These are phyloP conservation scores for Wickerhamiella infanticola DNA, from an alignment of 1,139 yeast genomes.

Conservation along the genomic window DNA sequence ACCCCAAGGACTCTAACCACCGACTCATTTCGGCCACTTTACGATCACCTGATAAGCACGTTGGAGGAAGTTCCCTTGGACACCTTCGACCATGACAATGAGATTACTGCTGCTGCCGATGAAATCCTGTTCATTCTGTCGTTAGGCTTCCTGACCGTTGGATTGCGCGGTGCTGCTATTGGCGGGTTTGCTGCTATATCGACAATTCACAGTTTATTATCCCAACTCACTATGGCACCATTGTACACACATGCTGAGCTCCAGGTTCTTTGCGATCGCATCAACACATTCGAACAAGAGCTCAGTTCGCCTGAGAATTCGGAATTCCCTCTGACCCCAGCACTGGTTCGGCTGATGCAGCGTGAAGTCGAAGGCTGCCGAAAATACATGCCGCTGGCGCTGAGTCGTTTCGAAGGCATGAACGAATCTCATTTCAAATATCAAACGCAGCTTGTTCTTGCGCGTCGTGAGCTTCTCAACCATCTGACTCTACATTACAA, in stretches of 20 bases:
- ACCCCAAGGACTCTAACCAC: not conserved
- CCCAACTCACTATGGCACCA: constrained; percentile 64
- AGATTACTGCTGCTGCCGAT: constrained; percentile 60
- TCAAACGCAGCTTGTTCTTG: constrained; percentile 28
- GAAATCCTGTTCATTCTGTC: constrained; percentile 81
- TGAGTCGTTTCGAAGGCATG: constrained; percentile 19
- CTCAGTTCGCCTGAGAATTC: constrained; percentile 19
- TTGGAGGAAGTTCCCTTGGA: constrained; percentile 14
- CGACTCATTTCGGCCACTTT: constrained; percentile 6
- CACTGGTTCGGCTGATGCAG: constrained; percentile 19
- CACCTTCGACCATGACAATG: constrained; percentile 20
- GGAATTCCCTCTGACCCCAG: constrained; percentile 19
- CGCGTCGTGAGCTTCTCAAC: constrained; percentile 39
- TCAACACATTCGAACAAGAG: constrained; percentile 18
- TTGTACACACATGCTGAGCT: constrained; percentile 76
- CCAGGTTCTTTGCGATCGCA: constrained; percentile 40
- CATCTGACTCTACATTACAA: constrained; percentile 30
- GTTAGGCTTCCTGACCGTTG: constrained; percentile 78
- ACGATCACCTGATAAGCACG: constrained; percentile 19
- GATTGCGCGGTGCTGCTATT: constrained; percentile 77
- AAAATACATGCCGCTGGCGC: constrained; percentile 15
- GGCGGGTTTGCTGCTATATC: constrained; percentile 82
- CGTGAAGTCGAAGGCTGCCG: constrained; percentile 20
- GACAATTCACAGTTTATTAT: constrained; percentile 67
- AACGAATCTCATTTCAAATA: constrained; percentile 23